Evolutionary conservation across 768 basidiomycete genomes (phyloP), one percentile per base, ranked within the genome.

Genomic region (Lactarius vividus): DNA sequence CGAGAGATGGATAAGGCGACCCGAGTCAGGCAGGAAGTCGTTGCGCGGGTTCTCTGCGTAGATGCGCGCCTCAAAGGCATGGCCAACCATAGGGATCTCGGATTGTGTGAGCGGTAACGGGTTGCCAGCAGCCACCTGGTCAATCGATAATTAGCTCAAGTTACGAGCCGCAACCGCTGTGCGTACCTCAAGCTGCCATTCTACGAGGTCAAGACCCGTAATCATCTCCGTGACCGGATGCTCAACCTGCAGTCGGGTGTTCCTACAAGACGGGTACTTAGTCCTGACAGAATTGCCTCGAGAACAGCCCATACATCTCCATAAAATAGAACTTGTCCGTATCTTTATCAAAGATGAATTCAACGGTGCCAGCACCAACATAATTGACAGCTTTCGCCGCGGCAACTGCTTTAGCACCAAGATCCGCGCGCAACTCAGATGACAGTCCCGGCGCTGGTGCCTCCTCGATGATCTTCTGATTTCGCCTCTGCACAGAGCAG

Each of bases 401-500:
- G 56, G 91, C 92, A 28, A 96, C 84, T 3, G 96, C 95, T 76
- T 95, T 96, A 40, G 83, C 83, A 57, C 92, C 88, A 65, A 98
- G 77, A 70, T 94, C 89, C 35, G 85, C 86, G 35, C 95, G 83
- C 54, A 96, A 81, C 63, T 92, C 91, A 1, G 85, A 79, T 2
- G 88, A 85, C 53, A 98, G 78, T 2, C 94, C 92, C 11, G 96
- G 96, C 6, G 94, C 96, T 26, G 96, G 96, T 2, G 96, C 94
- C 86, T 94, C 92, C 76, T 94, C 92, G 65, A 96, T 94, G 63
- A 95, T 93, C 83, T 97, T 98, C 80, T 98, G 95, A 72, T 96
- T 96, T 61, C 94, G 79, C 71, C 93, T 79, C 76, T 96, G 94
- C 8, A 96, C 94, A 1, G 92, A 94, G 72, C 92, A 96, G 73